A percentile compares a stretch with the other conserved stretches of the same genome.
phyloP scores from a whole-genome alignment of 768 basidiomycete species.

The Boletus rex-veris region DNA sequence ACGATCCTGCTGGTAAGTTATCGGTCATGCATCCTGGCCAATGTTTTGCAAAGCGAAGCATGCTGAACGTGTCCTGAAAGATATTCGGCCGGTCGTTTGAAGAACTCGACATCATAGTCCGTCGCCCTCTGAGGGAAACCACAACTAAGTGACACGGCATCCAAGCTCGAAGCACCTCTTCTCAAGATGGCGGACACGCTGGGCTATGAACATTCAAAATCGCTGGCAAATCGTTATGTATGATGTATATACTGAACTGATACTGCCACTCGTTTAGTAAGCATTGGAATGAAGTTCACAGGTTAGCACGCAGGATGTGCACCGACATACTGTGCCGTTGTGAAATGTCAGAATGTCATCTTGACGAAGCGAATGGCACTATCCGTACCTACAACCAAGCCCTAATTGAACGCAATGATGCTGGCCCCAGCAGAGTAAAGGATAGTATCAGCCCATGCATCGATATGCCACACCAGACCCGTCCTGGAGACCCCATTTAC shows the following conservation, averaged over 20 bases:
- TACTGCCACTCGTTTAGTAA: no score
- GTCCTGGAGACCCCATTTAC: slow-evolving; percentile 5
- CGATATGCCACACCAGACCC: slow-evolving; percentile 2
- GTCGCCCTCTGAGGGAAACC: background rate
- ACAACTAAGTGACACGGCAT: background rate
- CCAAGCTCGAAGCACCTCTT: background rate
- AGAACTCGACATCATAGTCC: background rate
- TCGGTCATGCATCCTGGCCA: background rate
- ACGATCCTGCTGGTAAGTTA: background rate
- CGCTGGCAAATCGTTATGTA: no score
- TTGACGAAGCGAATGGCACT: no score
- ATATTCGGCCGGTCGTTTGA: background rate
- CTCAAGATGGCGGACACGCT: background rate
- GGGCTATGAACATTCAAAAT: no score
- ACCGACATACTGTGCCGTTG: no score
- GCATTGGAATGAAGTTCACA: no score
- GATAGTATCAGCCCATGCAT: slow-evolving; percentile 6
- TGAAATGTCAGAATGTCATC: no score
- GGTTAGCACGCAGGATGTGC: no score
- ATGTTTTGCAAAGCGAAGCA: no score
- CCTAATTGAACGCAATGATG: no score
- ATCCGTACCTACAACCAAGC: no score
- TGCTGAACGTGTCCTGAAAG: background rate
- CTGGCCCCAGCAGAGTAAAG: background rate
- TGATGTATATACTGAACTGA: no score